These are phyloP conservation scores for Botrytis squamosa DNA, from an alignment of 2,329 filamentous ascomycete species.

Conservation along the genomic window DNA sequence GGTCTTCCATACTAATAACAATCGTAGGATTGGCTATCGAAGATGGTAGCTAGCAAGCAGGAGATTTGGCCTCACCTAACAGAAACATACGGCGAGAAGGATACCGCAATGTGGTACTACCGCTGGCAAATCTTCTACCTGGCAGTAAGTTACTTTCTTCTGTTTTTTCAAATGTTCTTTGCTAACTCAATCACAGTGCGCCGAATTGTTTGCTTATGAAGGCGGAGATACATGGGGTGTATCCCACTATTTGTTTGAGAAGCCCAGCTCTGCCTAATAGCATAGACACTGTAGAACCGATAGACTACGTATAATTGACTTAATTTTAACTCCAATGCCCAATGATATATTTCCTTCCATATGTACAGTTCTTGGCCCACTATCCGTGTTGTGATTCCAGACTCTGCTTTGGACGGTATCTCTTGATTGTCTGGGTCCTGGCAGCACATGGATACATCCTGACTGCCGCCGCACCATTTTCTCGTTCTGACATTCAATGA, in stretches of 20 bases:
- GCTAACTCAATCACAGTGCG: slow-evolving; percentile 32
- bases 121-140: slow-evolving; percentile 72
- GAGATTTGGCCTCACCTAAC: slow-evolving; percentile 62
- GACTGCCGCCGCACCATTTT: not conserved
- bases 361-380: slow-evolving; percentile 23
- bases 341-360: slow-evolving; percentile 23
- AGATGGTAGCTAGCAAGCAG: slow-evolving; percentile 57
- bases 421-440: not conserved
- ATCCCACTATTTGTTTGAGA: slow-evolving; percentile 65
- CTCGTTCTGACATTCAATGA: slow-evolving; percentile 56
- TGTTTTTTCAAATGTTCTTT: not conserved
- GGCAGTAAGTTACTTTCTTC: slow-evolving; percentile 42
- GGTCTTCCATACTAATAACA: slow-evolving; percentile 12
- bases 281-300: slow-evolving; percentile 11
- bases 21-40: slow-evolving; percentile 58
- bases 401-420: not conserved
- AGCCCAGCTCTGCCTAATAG: slow-evolving; percentile 39
- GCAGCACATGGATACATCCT: not conserved
- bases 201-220: slow-evolving; percentile 65
- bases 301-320: slow-evolving; percentile 18
- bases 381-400: not conserved
- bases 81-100: slow-evolving; percentile 62
- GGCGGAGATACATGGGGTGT: slow-evolving; percentile 68
- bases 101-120: slow-evolving; percentile 62
- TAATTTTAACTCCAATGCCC: slow-evolving; percentile 19